Percentiles rank a stretch among this genome's conserved stretches.
Conservation (phyloP, 23 red algal genomes). For the Gracilaria gracilis region DNA sequence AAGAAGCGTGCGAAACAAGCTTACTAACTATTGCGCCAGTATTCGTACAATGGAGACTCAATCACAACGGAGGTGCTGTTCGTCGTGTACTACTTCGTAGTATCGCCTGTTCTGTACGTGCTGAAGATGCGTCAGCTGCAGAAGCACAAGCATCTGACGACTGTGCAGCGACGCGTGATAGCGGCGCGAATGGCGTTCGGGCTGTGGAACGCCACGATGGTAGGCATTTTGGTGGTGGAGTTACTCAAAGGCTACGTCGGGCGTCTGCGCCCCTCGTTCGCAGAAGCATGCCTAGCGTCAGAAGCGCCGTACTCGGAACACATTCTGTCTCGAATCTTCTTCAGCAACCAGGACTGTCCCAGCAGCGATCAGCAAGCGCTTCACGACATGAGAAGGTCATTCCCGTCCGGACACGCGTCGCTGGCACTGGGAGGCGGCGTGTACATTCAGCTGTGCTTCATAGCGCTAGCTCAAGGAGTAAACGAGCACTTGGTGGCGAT, state of each 20-base stretch:
- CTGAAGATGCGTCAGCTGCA: not conserved
- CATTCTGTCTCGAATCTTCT: not conserved
- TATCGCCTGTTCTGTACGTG: conserved; percentile 4
- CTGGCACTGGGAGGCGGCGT: conserved; percentile 50
- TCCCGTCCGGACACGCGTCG: conserved; percentile 74
- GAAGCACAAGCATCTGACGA: conserved; percentile 1
- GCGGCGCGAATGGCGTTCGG: conserved; percentile 53
- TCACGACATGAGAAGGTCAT: conserved; percentile 66
- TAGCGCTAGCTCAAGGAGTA: not conserved
- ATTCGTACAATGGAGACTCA: conserved; percentile 34
- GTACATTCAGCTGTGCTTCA: conserved; percentile 30
- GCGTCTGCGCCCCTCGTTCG: conserved; percentile 75
- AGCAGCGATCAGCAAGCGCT: not conserved
- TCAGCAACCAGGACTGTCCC: conserved; percentile 41
- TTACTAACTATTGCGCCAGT: not conserved
- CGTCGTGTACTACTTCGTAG: conserved; percentile 24
- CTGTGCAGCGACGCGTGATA: not conserved
- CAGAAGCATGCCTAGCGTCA: conserved; percentile 44
- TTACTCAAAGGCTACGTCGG: conserved; percentile 70
- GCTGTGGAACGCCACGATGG: conserved; percentile 41
- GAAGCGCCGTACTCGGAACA: conserved; percentile 3
- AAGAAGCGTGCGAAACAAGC: not conserved
- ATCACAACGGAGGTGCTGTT: conserved; percentile 27
- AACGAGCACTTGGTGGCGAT: not conserved
- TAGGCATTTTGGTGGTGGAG: conserved; percentile 48